Evolutionary conservation across 2,329 filamentous ascomycete genomes (phyloP).

Genomic region (Aspergillus sp.): DNA sequence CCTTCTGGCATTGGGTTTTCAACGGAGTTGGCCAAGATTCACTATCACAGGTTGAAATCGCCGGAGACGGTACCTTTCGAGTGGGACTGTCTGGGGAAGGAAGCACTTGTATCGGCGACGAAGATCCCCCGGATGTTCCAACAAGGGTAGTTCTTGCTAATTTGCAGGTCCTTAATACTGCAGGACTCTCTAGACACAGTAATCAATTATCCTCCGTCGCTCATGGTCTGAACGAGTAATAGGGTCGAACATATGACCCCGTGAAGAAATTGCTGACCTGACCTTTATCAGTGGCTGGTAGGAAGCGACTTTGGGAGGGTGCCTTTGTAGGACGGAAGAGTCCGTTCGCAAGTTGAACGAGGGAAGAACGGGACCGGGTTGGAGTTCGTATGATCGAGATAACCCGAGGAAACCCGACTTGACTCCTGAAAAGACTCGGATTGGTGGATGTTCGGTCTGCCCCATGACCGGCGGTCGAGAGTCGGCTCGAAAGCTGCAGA

Average conservation of each 20-base stretch:
- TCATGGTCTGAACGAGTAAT: neutral
- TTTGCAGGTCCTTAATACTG: neutral
- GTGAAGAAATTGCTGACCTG: neutral
- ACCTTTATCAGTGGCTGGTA: neutral
- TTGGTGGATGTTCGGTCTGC: slow-evolving; percentile 23
- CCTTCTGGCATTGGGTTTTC: neutral
- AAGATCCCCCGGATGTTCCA: slow-evolving; percentile 18
- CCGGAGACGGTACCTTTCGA: neutral
- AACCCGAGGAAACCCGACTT: slow-evolving; percentile 24
- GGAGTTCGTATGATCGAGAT: slow-evolving; percentile 8
- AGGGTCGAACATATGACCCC: neutral
- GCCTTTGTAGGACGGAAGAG: neutral
- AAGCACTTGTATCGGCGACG: slow-evolving; percentile 10
- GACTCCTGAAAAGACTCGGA: slow-evolving; percentile 1
- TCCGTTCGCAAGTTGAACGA: neutral
- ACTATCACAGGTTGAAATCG: neutral
- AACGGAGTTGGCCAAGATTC: neutral
- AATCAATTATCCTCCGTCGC: neutral
- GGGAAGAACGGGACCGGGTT: neutral
- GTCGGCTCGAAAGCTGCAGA: slow-evolving; percentile 24
- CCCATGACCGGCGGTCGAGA: slow-evolving; percentile 24
- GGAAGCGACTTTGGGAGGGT: neutral
- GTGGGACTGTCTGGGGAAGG: slow-evolving; percentile 17
- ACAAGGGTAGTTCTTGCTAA: neutral
- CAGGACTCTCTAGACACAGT: neutral